These are phyloP conservation scores for Prunus dulcis DNA, from an alignment of 306 rosid genomes.

Conservation along the genomic window DNA sequence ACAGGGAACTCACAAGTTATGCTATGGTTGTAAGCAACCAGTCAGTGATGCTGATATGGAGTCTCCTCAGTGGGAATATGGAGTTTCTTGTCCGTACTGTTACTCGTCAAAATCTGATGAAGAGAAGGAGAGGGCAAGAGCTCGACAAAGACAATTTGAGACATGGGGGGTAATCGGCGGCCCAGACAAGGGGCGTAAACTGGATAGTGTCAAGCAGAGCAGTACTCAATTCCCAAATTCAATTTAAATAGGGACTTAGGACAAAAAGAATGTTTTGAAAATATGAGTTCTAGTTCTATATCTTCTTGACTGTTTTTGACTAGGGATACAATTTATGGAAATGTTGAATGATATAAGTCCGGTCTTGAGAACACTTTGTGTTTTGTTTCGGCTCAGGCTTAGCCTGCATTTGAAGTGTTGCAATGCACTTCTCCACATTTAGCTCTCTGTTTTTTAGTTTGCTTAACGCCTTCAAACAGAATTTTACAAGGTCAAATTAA, in stretches of 20 bases:
- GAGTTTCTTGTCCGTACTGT: slow-evolving; percentile 83
- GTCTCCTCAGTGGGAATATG: slow-evolving; percentile 69
- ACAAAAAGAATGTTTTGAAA: background rate
- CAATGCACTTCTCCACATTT: no score
- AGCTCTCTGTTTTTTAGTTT: no score
- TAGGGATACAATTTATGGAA: background rate
- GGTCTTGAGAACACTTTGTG: no score
- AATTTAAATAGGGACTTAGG: slow-evolving; percentile 15
- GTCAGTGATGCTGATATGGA: slow-evolving; percentile 89
- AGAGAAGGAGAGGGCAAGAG: slow-evolving; percentile 93
- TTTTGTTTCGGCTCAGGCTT: background rate
- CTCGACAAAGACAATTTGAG: slow-evolving; percentile 82
- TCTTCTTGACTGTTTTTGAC: no score
- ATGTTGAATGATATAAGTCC: background rate
- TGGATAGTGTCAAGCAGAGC: slow-evolving; percentile 15
- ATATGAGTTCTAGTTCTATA: background rate
- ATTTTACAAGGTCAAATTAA: background rate
- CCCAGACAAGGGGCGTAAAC: slow-evolving; percentile 73
- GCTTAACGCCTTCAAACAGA: background rate
- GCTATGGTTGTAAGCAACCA: slow-evolving; percentile 95
- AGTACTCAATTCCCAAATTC: slow-evolving; percentile 50
- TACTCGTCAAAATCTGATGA: slow-evolving; percentile 66
- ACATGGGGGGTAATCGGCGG: slow-evolving; percentile 95
- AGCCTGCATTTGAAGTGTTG: no score
- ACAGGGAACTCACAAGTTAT: slow-evolving; percentile 85